Conservation (phyloP, 225 moss, liverwort and hornwort species). For the Climacium dendroides region DNA sequence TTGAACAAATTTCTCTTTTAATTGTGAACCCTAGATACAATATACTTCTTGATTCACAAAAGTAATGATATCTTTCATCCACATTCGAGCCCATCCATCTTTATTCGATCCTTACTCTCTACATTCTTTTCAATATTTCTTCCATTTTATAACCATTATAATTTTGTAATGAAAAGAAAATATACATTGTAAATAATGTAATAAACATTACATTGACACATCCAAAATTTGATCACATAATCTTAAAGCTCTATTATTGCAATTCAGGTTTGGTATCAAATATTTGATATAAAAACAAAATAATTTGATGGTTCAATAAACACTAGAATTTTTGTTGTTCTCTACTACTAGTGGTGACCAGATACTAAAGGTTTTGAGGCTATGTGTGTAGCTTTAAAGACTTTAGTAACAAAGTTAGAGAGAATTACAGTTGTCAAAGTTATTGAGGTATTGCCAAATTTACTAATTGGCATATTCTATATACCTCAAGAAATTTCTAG, state of each 20-base stretch:
- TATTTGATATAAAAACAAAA: neutral
- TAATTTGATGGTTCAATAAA: neutral
- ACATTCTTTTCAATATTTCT: too few species aligned
- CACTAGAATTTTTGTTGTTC: neutral
- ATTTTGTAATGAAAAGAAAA: too few species aligned
- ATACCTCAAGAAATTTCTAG: accelerated
- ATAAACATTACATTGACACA: neutral
- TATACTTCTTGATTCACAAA: neutral
- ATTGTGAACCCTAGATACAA: neutral
- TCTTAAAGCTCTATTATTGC: neutral
- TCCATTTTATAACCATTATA: neutral
- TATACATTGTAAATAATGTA: neutral
- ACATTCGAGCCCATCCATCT: neutral
- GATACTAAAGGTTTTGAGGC: neutral
- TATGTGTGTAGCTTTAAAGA: neutral
- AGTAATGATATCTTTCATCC: neutral
- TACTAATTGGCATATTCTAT: too few species aligned
- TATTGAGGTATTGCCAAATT: accelerated
- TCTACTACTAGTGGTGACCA: accelerated
- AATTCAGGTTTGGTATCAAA: too few species aligned
- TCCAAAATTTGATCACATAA: neutral
- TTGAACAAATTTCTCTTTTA: too few species aligned
- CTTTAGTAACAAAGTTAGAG: accelerated
- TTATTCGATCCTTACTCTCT: neutral
- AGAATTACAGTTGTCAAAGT: neutral